Base-by-base conservation (phyloP, 2,329 filamentous ascomycete species). In the Teratosphaeria nubilosa region DNA sequence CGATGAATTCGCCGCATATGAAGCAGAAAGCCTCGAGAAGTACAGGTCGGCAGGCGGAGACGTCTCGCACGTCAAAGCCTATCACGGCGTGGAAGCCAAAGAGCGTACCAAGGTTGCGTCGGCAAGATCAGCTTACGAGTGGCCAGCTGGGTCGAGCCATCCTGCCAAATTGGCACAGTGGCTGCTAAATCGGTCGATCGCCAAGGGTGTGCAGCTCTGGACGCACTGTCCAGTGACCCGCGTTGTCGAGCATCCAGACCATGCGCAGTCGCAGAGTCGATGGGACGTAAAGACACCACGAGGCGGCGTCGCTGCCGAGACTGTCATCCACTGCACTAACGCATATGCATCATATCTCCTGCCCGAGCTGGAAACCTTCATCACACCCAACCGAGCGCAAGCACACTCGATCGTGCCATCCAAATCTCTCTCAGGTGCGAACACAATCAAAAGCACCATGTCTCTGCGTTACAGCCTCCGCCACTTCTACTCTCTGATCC, bases 401-500 rank as follows among this genome's bases (percentile, higher is more conserved):
- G 76, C 76, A 7, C 76, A 77, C 54, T 69, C 76, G 0, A 64
- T 78, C 27, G 65, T 78, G n/a, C 75, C 77, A 0, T 69, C 70
- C 2, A 57, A 69, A 0, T 64, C 70, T 6, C 71, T 78, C 7
- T 69, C 69, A 9, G 74, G 70, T 0, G 58, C 62, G 1, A 70
- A 71, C 53, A 62, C 66, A 1, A 64, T 78, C 5, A 63, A 61
- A 13, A 74, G 64, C 54, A 80, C 78, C 0, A 75, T 77, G 63
- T 78, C 77, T 1, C 63, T 80, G 13, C 72, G 77, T 9, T 76
- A 79, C 57, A 73, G 73, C 50, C 68, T 79, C 1, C 68, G 74
- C 30, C 76, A 78, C 60, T 80, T 78, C 68, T 80, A 78, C 65
- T 79, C 77, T 0, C 64, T 80, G n/a, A 77, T 77, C 16, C 77